Evolutionary conservation across 306 rosid genomes (phyloP), one percentile per base, ranked within the genome.

Genomic region (Spatholobus suberectus): DNA sequence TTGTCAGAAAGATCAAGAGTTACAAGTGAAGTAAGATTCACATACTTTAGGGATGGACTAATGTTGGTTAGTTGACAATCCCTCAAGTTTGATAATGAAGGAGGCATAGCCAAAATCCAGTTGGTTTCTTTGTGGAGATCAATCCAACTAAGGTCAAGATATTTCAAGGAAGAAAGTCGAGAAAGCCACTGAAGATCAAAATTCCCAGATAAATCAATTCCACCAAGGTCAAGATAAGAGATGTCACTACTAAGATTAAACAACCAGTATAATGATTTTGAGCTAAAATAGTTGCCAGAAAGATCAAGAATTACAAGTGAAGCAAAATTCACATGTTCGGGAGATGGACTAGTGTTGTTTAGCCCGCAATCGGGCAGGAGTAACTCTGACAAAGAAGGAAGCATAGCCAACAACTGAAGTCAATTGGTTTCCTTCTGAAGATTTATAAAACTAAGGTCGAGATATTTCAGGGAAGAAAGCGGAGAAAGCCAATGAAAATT

Each of bases 401-500:
- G 68, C 38, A 14, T 61, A 27, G 9, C 3, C 1, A 61, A 27
- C 34, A 23, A 57, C 1, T 10, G 17, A 27, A 11, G 10, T 38
- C 40, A 27, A 13, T 27, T 26, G 20, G 76, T n/a, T 44, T 46
- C 66, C 1, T 32, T 61, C 1, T 23, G 54, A 72, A 81, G 62
- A 61, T 61, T 7, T 26, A 13, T 71, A 0, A 0, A 0, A 12
- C 8, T 2, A 1, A 71, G 63, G 7, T 63, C 4, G 13, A 49
- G 85, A 65, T 23, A 34, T 46, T 35, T 37, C 4, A 81, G 15
- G 6, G 80, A 81, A 81, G 80, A 63, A 73, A 73, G 29, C n/a
- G 5, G 75, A 20, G 54, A 78, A 67, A 78, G 54, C 75, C 82
- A 49, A 0, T 49, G 4, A 35, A 67, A 54, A 35, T 51, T 38